Percentiles rank a stretch among this genome's conserved stretches.
phyloP scores from a whole-genome alignment of 73 alveolate species.

The Paraurostyla sp. region DNA sequence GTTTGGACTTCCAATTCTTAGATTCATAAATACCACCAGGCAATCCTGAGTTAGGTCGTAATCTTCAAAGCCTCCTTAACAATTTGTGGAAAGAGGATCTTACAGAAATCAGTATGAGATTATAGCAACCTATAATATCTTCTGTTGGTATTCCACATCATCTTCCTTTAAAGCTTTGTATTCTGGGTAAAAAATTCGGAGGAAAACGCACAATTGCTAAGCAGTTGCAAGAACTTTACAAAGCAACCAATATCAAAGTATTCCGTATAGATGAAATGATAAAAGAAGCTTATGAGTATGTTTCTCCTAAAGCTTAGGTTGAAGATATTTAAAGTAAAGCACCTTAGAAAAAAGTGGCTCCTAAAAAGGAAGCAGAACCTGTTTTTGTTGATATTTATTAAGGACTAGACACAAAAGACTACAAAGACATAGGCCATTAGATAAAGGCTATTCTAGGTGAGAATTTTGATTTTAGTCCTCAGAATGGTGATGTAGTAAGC shows the following conservation, averaged over 20 bases:
- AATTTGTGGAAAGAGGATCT: neutral
- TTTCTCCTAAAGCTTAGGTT: conserved; percentile 46
- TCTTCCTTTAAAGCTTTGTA: conserved; percentile 68
- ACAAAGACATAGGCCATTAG: conserved; percentile 40
- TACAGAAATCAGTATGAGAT: neutral
- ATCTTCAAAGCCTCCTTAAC: neutral
- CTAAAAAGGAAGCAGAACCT: conserved; percentile 39
- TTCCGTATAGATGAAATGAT: conserved; percentile 64
- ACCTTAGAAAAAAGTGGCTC: conserved; percentile 32
- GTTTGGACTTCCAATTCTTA: conserved; percentile 19
- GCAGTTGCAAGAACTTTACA: conserved; percentile 45
- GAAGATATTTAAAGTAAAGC: conserved; percentile 39
- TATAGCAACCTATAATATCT: neutral
- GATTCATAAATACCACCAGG: conserved; percentile 13
- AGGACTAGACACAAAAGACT: conserved; percentile 51
- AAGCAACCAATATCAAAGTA: conserved; percentile 70
- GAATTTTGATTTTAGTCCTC: conserved; percentile 1
- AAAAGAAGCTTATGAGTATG: conserved; percentile 66
- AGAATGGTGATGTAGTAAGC: neutral
- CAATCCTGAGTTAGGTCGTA: conserved; percentile 27
- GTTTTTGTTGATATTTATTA: conserved; percentile 46
- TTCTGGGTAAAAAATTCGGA: conserved; percentile 63
- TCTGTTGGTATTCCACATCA: conserved; percentile 55
- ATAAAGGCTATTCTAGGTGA: conserved; percentile 40
- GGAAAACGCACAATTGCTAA: conserved; percentile 61